Conservation (phyloP, 2,329 filamentous ascomycete genomes). For the Pseudogymnoascus destructans region DNA sequence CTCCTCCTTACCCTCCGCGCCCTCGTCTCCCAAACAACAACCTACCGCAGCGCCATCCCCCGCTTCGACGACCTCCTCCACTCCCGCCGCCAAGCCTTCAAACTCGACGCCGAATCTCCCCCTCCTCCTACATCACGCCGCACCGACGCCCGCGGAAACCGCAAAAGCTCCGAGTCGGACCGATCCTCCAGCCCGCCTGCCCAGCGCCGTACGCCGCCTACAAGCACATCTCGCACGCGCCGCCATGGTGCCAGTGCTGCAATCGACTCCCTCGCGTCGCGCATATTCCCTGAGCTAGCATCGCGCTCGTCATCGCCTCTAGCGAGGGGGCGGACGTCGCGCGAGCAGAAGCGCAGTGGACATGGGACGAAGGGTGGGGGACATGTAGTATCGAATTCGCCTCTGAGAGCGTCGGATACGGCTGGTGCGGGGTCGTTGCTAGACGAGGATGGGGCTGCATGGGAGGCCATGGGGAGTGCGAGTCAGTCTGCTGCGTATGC, state of each 20-base stretch:
- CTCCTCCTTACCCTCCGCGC: slow-evolving; percentile 45
- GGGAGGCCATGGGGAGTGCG: slow-evolving; percentile 11
- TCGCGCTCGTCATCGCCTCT: slow-evolving; percentile 23
- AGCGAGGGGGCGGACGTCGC: neutral
- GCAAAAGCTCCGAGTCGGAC: slow-evolving; percentile 31
- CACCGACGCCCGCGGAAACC: slow-evolving; percentile 24
- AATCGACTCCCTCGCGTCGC: slow-evolving; percentile 49
- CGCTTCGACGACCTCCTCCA: slow-evolving; percentile 61
- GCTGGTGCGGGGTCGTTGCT: neutral
- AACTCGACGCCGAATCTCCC: slow-evolving; percentile 40
- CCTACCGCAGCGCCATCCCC: slow-evolving; percentile 50
- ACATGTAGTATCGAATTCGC: neutral
- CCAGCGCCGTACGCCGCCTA: neutral
- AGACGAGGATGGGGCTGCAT: neutral
- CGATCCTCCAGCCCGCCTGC: neutral
- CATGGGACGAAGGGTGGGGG: neutral
- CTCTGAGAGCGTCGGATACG: neutral
- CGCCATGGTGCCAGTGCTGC: slow-evolving; percentile 20
- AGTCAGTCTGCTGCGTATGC: slow-evolving; percentile 47
- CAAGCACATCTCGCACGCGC: neutral
- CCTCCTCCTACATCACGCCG: slow-evolving; percentile 23
- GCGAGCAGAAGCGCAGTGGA: neutral
- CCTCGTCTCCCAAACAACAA: slow-evolving; percentile 48
- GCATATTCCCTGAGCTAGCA: slow-evolving; percentile 41
- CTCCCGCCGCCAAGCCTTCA: slow-evolving; percentile 50